Conservation (phyloP, 177 flowering plant species). For the Vitis hybrid region DNA sequence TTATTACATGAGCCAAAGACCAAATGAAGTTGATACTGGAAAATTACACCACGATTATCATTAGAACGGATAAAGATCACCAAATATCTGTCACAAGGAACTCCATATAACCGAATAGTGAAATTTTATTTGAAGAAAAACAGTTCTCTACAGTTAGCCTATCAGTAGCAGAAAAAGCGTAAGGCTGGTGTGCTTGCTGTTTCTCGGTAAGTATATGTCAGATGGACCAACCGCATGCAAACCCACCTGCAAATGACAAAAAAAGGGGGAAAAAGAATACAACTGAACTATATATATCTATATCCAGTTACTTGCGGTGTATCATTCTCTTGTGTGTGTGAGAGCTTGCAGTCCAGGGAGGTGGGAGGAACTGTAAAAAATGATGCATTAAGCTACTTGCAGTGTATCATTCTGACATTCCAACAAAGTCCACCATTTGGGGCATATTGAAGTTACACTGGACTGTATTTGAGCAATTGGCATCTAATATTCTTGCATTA, state of each 20-base stretch:
- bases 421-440: background rate
- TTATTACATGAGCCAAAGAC: no score
- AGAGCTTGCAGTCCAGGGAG: background rate
- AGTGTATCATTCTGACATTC: background rate
- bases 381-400: background rate
- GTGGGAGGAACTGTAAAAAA: background rate
- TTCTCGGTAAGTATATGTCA: constrained; percentile 1
- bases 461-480: background rate
- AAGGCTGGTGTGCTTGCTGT: background rate
- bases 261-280: background rate
- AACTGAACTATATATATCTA: no score
- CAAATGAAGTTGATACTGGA: no score
- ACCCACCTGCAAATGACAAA: constrained; percentile 16
- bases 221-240: constrained; percentile 23
- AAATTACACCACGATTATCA: no score
- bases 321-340: no score
- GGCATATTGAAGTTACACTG: background rate
- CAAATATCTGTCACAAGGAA: no score
- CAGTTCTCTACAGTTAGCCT: background rate
- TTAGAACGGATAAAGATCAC: no score
- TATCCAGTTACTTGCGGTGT: no score
- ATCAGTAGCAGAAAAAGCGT: background rate
- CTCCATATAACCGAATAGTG: background rate
- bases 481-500: background rate
- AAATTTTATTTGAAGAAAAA: background rate